A percentile compares a stretch with the other conserved stretches of the same genome.
phyloP scores from a whole-genome alignment of 176 grass and related monocot species.

The Luzula sylvatica region DNA sequence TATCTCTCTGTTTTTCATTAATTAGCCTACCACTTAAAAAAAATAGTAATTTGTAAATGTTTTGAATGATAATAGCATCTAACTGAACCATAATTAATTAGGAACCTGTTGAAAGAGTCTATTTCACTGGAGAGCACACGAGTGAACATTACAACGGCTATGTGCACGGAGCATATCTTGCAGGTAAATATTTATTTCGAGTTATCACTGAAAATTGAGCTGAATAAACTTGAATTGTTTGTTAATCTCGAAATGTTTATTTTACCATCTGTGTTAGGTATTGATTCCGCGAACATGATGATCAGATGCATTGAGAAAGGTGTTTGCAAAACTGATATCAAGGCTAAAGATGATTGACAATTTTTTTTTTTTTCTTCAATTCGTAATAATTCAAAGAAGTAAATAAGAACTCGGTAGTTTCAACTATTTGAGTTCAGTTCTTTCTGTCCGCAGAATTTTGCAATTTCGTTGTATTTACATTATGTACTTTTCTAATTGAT shows the following conservation, averaged over 20 bases:
- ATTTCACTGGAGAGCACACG: slow-evolving; percentile 52
- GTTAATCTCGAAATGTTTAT: neutral
- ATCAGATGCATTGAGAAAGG: slow-evolving; percentile 29
- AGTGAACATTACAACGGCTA: slow-evolving; percentile 44
- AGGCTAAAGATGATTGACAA: slow-evolving; percentile 19
- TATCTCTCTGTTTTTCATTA: no score
- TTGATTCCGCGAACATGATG: slow-evolving; percentile 41
- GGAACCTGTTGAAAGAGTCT: slow-evolving; percentile 46
- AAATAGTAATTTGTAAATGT: no score
- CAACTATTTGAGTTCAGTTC: no score
- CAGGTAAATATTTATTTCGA: slow-evolving; percentile 11
- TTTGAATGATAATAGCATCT: neutral
- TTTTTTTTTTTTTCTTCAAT: no score
- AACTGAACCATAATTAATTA: neutral
- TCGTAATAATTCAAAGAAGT: no score
- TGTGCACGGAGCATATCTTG: slow-evolving; percentile 44
- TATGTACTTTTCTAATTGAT: no score
- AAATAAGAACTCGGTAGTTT: no score
- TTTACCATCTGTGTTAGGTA: slow-evolving; percentile 17
- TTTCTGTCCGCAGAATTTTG: no score
- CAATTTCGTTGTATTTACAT: no score
- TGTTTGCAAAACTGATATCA: slow-evolving; percentile 30
- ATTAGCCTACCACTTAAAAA: no score
- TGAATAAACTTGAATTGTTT: neutral
- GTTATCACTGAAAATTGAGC: neutral